Evolutionary conservation across 2,329 filamentous ascomycete genomes (phyloP).

Genomic region (Stemphylium lycopersici): DNA sequence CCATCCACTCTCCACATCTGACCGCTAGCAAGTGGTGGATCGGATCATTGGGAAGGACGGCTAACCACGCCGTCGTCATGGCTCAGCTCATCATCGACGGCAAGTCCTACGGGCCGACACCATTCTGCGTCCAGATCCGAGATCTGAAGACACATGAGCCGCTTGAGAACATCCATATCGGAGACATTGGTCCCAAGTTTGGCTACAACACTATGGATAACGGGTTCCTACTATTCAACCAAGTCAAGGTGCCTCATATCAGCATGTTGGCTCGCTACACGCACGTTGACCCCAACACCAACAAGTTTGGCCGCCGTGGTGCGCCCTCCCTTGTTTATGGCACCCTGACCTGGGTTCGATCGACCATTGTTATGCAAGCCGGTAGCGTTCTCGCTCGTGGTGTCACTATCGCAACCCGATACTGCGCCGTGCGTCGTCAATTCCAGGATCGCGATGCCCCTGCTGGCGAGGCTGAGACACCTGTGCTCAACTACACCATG

Average conservation of each 20-base stretch:
- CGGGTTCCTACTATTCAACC: conserved; percentile 77
- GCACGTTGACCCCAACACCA: conserved; percentile 69
- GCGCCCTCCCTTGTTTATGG: conserved; percentile 74
- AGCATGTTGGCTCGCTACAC: conserved; percentile 77
- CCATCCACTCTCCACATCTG: conserved; percentile 73
- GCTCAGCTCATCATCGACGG: conserved; percentile 74
- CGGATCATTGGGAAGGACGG: conserved; percentile 75
- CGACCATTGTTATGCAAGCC: conserved; percentile 74
- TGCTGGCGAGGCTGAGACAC: conserved; percentile 68
- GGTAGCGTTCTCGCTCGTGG: conserved; percentile 74
- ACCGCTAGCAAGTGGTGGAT: conserved; percentile 88
- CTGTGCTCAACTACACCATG: conserved; percentile 82
- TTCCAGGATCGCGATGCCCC: conserved; percentile 76
- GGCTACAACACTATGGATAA: conserved; percentile 85
- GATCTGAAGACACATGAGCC: conserved; percentile 59
- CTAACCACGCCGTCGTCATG: conserved; percentile 80
- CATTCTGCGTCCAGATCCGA: conserved; percentile 76
- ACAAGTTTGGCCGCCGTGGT: conserved; percentile 70
- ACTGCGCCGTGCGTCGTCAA: conserved; percentile 75
- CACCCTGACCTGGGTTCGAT: conserved; percentile 76
- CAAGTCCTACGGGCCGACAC: conserved; percentile 74
- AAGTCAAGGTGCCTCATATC: conserved; percentile 75
- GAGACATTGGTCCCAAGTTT: conserved; percentile 82
- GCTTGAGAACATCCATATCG: conserved; percentile 66
- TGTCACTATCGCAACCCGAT: conserved; percentile 78